phyloP scores from a whole-genome alignment of 192 early-diverging fungal species.

The Physocladia obscura region DNA sequence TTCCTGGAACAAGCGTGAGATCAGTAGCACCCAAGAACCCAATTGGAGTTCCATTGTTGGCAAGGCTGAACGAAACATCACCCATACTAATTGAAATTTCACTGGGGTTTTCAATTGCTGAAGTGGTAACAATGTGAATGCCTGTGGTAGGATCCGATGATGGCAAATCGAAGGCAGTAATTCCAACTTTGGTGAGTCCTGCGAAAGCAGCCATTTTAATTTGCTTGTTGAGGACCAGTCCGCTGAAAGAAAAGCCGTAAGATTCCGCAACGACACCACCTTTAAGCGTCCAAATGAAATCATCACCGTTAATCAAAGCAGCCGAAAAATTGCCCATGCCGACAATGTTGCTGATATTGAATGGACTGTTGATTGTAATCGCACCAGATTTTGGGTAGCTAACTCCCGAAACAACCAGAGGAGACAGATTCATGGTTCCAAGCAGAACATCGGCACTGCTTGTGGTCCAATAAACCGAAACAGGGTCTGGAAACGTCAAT shows the following conservation, averaged over 20 bases:
- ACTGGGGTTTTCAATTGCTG: conserved; percentile 25
- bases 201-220: conserved; percentile 16
- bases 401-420: conserved; percentile 17
- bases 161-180: conserved; percentile 27
- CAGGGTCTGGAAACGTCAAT: conserved; percentile 27
- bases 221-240: conserved; percentile 32
- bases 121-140: conserved; percentile 18
- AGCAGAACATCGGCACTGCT: conserved; percentile 21
- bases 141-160: conserved; percentile 18
- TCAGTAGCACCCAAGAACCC: neutral
- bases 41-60: neutral
- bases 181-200: conserved; percentile 20
- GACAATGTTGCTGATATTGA: conserved; percentile 1
- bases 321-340: conserved; percentile 29
- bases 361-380: conserved; percentile 16
- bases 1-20: conserved; percentile 12
- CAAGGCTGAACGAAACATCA: conserved; percentile 13
- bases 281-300: conserved; percentile 32
- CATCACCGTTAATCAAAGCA: conserved; percentile 16
- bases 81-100: conserved; percentile 24
- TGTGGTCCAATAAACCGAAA: conserved; percentile 33
- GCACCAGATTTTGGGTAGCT: conserved; percentile 4
- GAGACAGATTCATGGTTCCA: conserved; percentile 27
- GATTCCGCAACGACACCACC: conserved; percentile 19
- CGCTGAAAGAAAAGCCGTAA: conserved; percentile 27